Base-by-base conservation (phyloP, 257 asterid genomes). In the Petunia axillaris region DNA sequence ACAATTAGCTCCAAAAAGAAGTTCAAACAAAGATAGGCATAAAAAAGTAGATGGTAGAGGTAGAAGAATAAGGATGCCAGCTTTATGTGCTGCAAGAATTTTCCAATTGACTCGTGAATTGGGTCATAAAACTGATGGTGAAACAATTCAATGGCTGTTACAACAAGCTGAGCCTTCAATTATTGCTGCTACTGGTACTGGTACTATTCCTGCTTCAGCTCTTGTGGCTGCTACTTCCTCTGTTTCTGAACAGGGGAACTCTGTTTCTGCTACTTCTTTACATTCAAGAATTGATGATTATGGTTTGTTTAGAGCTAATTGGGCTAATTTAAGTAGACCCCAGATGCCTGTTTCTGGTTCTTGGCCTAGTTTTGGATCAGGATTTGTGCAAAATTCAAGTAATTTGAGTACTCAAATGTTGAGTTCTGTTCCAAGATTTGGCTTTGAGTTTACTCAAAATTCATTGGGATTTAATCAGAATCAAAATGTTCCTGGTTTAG, bases 1-100 rank as follows among this genome's bases (percentile, higher is more conserved):
- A 75, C 87, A 73, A 50, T 64, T 90, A 37, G 87, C 80, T 13
- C 92, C 93, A 1, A 92, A 89, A 75, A 81, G 94, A 37, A 87
- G 85, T 55, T 89, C 91, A 3, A 92, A 88, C 83, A 92, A 92
- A 15, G 97, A 90, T 59, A 83, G 95, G 82, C 97, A 92, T 82
- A 90, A 85, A 52, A 92, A 92, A 50, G 97, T 92, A 16, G 95
- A 92, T 46, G 97, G 97, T 48, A 82, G 97, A 64, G 97, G 97
- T 1, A 81, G 97, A 76, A 78, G 97, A 37, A 88, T 92, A 5
- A 50, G 97, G 78, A 92, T 92, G 82, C 97, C 97, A 1, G 94
- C 93, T 4, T 87, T 90, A 8, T 90, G 87, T 60, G 94, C 94
- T 4, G 97, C 97, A 4, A 82, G 97, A 60, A 89, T 92, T 16